Base-by-base conservation (phyloP, 345 rosid genomes). In the Dipteronia dyeriana region DNA sequence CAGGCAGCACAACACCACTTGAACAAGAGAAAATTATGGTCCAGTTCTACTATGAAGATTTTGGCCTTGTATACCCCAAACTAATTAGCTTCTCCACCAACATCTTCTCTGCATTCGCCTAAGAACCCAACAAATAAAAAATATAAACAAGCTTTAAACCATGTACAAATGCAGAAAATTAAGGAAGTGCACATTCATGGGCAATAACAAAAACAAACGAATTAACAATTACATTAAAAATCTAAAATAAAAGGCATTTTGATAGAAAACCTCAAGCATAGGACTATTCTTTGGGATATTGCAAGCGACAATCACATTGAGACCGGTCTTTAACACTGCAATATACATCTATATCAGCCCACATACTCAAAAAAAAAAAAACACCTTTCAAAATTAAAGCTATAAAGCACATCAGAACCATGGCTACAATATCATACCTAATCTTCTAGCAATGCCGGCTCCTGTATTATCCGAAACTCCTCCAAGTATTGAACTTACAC, bases 391-490 rank as follows among this genome's bases (percentile, higher is more conserved):
- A n/a, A n/a, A n/a, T n/a, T 11, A n/a, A 38, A 31, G 10, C n/a
- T 17, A 62, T 9, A 26, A 47, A 17, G 26, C 25, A 17, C 13
- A 10, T 38, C 14, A 16, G 29, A 43, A 23, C 53, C 25, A 39
- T 10, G 51, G 5, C 47, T 7, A 38, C 25, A 19, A 26, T 19
- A 61, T 74, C 10, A 49, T 80, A 96, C 98, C 98, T 85, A 92
- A 75, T 78, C 99, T 84, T 59, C 97, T 91, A 39, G 97, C 99
- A 78, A 94, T 92, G 75, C 96, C 91, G 4, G 95, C 82, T n/a
- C 98, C 97, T 47, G 92, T 86, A 83, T 92, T 92, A 79, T 96
- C 98, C 75, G 98, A 89, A 82, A 84, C 78, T 73, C 98, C 97
- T 63, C 95, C 97, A 66, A 94, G 89, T 49, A 96, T 66, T 41